Conservation (phyloP, 208 protist genomes). For the Leishmania tarentolae region DNA sequence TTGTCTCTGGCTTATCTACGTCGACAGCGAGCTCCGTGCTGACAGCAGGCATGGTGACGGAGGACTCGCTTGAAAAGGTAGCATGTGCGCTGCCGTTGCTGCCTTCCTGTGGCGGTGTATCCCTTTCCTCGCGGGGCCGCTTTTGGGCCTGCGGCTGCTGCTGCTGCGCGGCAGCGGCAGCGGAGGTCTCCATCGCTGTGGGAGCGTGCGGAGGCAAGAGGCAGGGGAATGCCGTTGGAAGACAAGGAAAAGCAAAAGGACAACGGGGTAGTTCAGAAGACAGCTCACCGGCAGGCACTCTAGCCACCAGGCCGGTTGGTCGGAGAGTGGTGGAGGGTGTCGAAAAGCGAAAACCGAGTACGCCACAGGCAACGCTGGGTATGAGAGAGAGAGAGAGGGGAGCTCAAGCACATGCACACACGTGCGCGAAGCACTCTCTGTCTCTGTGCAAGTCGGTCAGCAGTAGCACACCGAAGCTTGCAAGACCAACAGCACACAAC, state of each 20-base stretch:
- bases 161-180: constrained; percentile 7
- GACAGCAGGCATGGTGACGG: constrained; percentile 9
- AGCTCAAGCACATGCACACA: not conserved
- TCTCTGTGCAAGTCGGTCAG: not conserved
- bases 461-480: not conserved
- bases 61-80: constrained; percentile 15
- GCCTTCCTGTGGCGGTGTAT: not conserved
- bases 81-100: constrained; percentile 23
- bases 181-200: constrained; percentile 7
- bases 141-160: constrained; percentile 6
- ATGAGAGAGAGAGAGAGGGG: not conserved
- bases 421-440: not conserved
- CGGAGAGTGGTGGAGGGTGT: not conserved
- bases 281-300: not conserved
- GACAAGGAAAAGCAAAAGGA: not conserved
- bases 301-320: not conserved
- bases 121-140: constrained; percentile 13
- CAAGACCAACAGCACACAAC: not conserved
- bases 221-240: no score
- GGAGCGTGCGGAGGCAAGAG: not conserved
- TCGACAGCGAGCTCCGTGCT: constrained; percentile 15
- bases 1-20: constrained; percentile 19
- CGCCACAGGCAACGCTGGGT: not conserved
- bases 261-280: constrained; percentile 5
- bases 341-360: not conserved